These are phyloP conservation scores for Hygrophorus russula DNA, from an alignment of 768 basidiomycete genomes.

Conservation along the genomic window DNA sequence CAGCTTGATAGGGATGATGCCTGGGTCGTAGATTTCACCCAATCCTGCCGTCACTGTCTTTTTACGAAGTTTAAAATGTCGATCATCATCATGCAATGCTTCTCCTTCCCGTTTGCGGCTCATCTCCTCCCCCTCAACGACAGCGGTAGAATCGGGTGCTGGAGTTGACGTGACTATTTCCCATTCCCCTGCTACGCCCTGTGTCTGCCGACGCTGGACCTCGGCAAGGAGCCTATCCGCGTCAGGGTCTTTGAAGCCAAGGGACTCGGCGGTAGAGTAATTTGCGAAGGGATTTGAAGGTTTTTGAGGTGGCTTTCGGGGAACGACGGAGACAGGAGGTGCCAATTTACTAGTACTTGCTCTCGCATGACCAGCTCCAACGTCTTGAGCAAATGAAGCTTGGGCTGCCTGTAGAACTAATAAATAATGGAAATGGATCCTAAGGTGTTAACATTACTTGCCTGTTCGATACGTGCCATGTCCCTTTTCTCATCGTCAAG, in stretches of 20 bases:
- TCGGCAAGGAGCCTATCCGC: slow-evolving; percentile 53
- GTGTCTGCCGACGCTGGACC: slow-evolving; percentile 42
- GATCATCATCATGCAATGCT: slow-evolving; percentile 37
- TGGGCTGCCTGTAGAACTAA: slow-evolving; percentile 49
- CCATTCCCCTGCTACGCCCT: slow-evolving; percentile 76
- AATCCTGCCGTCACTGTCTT: slow-evolving; percentile 48
- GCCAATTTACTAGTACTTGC: slow-evolving; percentile 14
- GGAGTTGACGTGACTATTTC: slow-evolving; percentile 35
- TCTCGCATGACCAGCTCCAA: slow-evolving; percentile 55
- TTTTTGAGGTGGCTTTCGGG: slow-evolving; percentile 32
- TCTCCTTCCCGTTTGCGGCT: slow-evolving; percentile 27
- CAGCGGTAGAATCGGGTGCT: slow-evolving; percentile 6
- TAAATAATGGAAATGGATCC: neutral
- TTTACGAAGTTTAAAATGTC: slow-evolving; percentile 58
- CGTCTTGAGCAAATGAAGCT: slow-evolving; percentile 69
- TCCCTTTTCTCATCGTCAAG: slow-evolving; percentile 78
- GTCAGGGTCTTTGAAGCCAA: slow-evolving; percentile 75
- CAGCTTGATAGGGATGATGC: slow-evolving; percentile 50
- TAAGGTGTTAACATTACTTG: slow-evolving; percentile 18
- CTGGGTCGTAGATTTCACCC: slow-evolving; percentile 78
- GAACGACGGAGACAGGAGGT: slow-evolving; percentile 22
- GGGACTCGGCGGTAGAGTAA: slow-evolving; percentile 79
- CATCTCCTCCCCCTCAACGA: slow-evolving; percentile 11
- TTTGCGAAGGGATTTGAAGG: slow-evolving; percentile 63
- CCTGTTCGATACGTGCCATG: slow-evolving; percentile 79